Base-by-base conservation (phyloP, 2,329 filamentous ascomycete species). In the Stenocarpella maydis region DNA sequence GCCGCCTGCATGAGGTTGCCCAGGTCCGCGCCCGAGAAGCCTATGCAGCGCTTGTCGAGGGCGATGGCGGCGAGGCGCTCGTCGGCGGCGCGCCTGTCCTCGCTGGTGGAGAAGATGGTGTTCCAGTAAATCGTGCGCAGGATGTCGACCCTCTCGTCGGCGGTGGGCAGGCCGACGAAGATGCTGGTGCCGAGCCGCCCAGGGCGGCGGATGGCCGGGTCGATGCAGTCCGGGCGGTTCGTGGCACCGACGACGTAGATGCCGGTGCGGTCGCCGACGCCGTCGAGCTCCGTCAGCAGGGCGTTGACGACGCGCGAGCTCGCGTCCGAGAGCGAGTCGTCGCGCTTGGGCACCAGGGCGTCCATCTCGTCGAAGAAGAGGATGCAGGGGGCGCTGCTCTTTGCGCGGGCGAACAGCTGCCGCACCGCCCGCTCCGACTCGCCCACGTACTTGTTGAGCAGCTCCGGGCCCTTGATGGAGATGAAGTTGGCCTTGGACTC, bases 361-460 rank as follows among this genome's bases (percentile, higher is more conserved):
- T 99, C 96, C 65, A 99, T 87, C 81, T 99, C 96, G 78, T 99
- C 96, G 77, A 99, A 98, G 87, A 99, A 98, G 69, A 99, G 91
- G 67, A 99, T 94, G 77, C 95, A 98, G 0, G 96, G 96, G 0
- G 94, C 88, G 9, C 92, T 95, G 0, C 92, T 92, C 64, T 95
- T 89, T 0, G 96, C 96, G 19, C 95, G 91, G 72, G 91, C 89
- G 80, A 99, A 99, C 0, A 98, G 92, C 78, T 97, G 94, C 26
- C 96, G 90, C 1, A 99, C 92, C 0, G 95, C 93, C 14, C 95
- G 91, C 81, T 99, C 96, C 8, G 93, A 97, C 80, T 99, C 96
- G 74, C 96, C 96, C 12, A 99, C 95, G 78, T 95, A 99, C 81
- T 98, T 99, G 84, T 98, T 98, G 54, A 99, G 87, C 12, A 99